These are phyloP conservation scores for Trametes sp. DNA, from an alignment of 1,284 basidiomycete genomes.

Conservation along the genomic window DNA sequence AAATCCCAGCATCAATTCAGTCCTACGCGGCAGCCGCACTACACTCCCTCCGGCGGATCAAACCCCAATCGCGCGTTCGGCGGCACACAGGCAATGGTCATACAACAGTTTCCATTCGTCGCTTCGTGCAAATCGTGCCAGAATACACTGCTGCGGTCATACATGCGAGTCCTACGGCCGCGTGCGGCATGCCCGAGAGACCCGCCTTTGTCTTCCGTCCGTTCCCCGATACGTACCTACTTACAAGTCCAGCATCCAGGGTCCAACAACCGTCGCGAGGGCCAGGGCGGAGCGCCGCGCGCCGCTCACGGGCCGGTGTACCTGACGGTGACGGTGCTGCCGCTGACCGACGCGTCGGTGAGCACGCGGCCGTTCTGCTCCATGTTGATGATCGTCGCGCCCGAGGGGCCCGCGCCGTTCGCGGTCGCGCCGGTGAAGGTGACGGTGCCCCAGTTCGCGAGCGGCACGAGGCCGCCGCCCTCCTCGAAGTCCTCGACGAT, in stretches of 20 bases:
- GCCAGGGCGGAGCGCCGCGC: no score
- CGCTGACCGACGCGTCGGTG: slow-evolving; percentile 36
- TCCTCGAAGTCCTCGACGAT: slow-evolving; percentile 47
- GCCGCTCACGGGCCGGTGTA: slow-evolving; percentile 32
- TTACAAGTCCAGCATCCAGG: background rate
- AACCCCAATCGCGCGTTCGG: background rate
- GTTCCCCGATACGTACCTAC: no score
- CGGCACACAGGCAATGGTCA: background rate
- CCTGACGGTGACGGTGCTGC: slow-evolving; percentile 36
- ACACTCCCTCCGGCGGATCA: background rate
- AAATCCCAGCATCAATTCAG: background rate
- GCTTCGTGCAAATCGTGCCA: slow-evolving; percentile 3
- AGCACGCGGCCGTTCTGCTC: slow-evolving; percentile 41
- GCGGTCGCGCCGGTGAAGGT: slow-evolving; percentile 33
- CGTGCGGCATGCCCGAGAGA: background rate
- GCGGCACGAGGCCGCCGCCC: slow-evolving; percentile 42
- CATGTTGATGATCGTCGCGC: slow-evolving; percentile 43
- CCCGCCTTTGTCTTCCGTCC: background rate
- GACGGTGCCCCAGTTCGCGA: slow-evolving; percentile 48
- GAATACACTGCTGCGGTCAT: background rate
- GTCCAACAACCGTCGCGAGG: no score
- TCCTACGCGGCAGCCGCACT: background rate
- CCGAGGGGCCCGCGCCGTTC: slow-evolving; percentile 32
- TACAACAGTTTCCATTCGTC: slow-evolving; percentile 3
- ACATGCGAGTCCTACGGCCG: background rate